These are phyloP conservation scores for Alloascoidea hylecoeti DNA, from an alignment of 805 yeast genomes.

Conservation along the genomic window DNA sequence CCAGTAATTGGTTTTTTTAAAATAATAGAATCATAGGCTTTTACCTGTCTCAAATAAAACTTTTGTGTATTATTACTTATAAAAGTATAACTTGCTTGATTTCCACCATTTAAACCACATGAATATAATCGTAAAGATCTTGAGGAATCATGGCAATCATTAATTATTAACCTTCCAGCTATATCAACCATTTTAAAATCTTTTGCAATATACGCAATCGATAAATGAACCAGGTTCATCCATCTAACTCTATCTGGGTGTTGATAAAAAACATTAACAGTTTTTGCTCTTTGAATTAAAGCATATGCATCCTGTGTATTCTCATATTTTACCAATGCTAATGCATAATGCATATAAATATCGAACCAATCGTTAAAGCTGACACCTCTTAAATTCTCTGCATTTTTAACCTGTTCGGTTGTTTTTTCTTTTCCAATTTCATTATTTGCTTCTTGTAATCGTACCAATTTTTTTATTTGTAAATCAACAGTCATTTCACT, in stretches of 20 bases:
- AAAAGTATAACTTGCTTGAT: conserved; percentile 40
- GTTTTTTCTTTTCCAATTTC: conserved; percentile 16
- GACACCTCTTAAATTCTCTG: conserved; percentile 53
- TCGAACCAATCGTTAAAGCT: conserved; percentile 75
- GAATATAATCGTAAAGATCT: conserved; percentile 52
- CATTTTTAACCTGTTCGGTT: conserved; percentile 10
- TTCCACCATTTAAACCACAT: conserved; percentile 51
- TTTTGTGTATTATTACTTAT: conserved; percentile 81
- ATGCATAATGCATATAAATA: conserved; percentile 65
- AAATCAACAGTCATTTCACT: conserved; percentile 58
- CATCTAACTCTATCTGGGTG: conserved; percentile 44
- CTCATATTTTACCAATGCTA: conserved; percentile 49
- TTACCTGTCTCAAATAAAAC: conserved; percentile 76
- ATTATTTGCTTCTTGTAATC: conserved; percentile 26
- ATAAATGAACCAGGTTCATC: conserved; percentile 52
- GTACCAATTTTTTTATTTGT: conserved; percentile 50
- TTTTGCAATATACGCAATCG: conserved; percentile 33
- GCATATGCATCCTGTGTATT: conserved; percentile 49
- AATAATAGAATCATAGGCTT: conserved; percentile 69
- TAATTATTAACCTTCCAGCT: conserved; percentile 47
- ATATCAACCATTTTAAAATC: conserved; percentile 43
- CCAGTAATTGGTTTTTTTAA: conserved; percentile 47
- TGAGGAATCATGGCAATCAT: conserved; percentile 64
- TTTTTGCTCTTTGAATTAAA: conserved; percentile 59
- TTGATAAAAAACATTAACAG: conserved; percentile 65